Conservation (phyloP, 108 stramenopile species). For the Fragilariopsis cylindrus region DNA sequence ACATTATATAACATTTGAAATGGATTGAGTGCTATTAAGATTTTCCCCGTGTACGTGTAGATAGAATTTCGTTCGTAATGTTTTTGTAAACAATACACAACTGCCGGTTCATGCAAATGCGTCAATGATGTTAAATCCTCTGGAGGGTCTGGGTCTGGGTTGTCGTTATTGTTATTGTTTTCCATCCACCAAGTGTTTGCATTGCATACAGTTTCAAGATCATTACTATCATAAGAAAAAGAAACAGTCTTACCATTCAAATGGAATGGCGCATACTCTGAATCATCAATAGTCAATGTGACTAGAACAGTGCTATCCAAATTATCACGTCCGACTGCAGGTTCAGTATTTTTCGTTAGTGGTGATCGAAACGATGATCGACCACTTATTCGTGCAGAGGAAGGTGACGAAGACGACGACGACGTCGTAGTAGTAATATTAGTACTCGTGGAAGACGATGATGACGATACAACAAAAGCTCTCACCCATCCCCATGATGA, state of each 20-base stretch:
- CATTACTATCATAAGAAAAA: conserved; percentile 40
- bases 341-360: neutral
- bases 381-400: too few species aligned
- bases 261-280: conserved; percentile 32
- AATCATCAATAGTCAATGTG: conserved; percentile 44
- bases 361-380: neutral
- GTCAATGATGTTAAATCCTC: conserved; percentile 72
- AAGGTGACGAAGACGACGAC: neutral
- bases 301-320: conserved; percentile 16
- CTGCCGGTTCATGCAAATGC: conserved; percentile 87
- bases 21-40: conserved; percentile 92
- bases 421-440: neutral
- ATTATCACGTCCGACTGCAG: neutral
- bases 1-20: conserved; percentile 58
- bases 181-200: conserved; percentile 58
- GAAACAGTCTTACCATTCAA: conserved; percentile 41
- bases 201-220: conserved; percentile 33
- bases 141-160: conserved; percentile 24
- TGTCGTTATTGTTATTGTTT: neutral
- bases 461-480: conserved; percentile 28
- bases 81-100: conserved; percentile 63
- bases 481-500: conserved; percentile 46
- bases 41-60: conserved; percentile 91
- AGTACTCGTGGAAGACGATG: conserved; percentile 9
- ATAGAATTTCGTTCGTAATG: conserved; percentile 68